These are phyloP conservation scores for Erigeron philadelphicus DNA, from an alignment of 140 eudicot species.

Conservation along the genomic window DNA sequence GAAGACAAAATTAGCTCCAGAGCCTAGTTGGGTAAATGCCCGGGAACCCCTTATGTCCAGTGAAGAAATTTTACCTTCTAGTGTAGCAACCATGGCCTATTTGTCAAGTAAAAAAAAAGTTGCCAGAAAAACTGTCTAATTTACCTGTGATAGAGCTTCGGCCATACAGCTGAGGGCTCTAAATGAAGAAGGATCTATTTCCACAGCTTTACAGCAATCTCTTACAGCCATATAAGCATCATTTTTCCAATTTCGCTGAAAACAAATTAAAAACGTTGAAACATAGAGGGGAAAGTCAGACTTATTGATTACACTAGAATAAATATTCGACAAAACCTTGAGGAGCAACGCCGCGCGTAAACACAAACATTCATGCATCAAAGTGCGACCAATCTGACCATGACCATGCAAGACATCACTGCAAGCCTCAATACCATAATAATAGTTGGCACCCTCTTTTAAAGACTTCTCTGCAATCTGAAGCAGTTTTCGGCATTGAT, in stretches of 20 bases:
- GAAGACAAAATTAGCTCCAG: not conserved
- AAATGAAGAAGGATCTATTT: conserved; percentile 54
- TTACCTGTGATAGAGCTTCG: conserved; percentile 71
- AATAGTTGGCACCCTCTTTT: conserved; percentile 54
- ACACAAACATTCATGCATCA: conserved; percentile 81
- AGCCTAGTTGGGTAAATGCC: not conserved
- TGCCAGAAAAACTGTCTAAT: conserved; percentile 7
- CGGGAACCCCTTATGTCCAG: no score
- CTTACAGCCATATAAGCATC: conserved; percentile 79
- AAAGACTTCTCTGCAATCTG: conserved; percentile 73
- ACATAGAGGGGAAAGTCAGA: not conserved
- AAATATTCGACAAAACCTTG: conserved; percentile 48
- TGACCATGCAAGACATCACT: conserved; percentile 79
- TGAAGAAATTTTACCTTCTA: no score
- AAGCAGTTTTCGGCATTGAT: conserved; percentile 63
- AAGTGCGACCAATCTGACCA: conserved; percentile 58
- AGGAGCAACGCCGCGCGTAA: conserved; percentile 79
- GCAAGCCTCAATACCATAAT: conserved; percentile 88
- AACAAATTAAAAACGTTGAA: not conserved
- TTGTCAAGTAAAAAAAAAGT: not conserved
- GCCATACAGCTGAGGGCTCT: conserved; percentile 65
- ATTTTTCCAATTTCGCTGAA: conserved; percentile 87
- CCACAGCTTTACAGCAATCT: conserved; percentile 76
- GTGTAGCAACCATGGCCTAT: not conserved
- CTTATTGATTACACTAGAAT: not conserved